Conservation (phyloP, 441 rosid genomes). For the Populus hybrid region DNA sequence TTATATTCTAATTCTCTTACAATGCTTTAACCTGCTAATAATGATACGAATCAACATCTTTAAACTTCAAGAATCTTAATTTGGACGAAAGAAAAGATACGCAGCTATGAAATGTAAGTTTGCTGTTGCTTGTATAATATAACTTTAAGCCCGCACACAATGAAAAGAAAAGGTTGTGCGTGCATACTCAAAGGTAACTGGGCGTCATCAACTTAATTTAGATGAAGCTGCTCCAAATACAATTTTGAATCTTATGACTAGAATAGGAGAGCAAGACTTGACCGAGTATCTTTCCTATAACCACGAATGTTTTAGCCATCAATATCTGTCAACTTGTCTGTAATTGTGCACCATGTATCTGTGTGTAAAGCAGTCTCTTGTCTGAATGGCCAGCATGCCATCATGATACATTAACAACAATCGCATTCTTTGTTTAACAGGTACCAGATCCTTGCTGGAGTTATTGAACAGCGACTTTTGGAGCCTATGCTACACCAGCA, state of each 20-base stretch:
- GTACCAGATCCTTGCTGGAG: slow-evolving; percentile 68
- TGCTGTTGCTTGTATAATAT: background rate
- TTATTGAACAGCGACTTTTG: slow-evolving; percentile 58
- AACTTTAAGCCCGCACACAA: background rate
- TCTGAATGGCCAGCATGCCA: background rate
- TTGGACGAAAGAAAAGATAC: background rate
- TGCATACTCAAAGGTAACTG: background rate
- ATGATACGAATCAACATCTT: background rate
- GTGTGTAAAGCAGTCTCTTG: background rate
- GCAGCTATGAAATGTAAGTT: background rate
- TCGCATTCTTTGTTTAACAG: slow-evolving; percentile 23
- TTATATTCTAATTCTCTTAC: background rate
- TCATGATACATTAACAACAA: background rate
- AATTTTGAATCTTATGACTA: background rate
- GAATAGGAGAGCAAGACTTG: too few relatives aligned
- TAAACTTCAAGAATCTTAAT: too few relatives aligned
- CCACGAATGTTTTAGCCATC: background rate
- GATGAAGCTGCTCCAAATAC: background rate
- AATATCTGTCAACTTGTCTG: background rate
- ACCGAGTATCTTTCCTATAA: background rate
- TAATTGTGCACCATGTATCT: background rate
- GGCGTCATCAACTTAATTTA: background rate
- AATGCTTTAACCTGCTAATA: background rate
- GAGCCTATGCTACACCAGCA: slow-evolving; percentile 57
- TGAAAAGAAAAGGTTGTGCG: background rate